Percentiles rank a stretch among this genome's conserved stretches.
Conservation (phyloP, 495 filamentous ascomycete genomes). For the Trypethelium eluteriae region DNA sequence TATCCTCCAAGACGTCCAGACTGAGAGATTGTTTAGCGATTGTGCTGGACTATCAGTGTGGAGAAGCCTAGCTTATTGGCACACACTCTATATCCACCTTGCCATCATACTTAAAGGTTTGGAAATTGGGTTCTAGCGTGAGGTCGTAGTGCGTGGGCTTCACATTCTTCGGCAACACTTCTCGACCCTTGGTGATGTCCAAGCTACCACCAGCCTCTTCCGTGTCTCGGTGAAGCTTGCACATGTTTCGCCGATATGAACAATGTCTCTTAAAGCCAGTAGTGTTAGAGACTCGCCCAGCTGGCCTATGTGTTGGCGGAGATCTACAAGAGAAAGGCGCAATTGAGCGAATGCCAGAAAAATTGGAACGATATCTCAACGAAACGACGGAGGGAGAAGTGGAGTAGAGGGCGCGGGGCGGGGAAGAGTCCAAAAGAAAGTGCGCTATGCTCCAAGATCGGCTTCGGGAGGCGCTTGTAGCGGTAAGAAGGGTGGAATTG, state of each 20-base stretch:
- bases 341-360: background rate
- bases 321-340: background rate
- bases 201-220: slow-evolving; percentile 33
- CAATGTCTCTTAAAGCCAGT: slow-evolving; percentile 28
- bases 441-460: background rate
- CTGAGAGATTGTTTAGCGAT: slow-evolving; percentile 4
- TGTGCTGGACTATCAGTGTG: background rate
- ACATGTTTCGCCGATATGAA: slow-evolving; percentile 41
- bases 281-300: background rate
- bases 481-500: background rate
- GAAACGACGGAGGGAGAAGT: background rate
- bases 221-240: slow-evolving; percentile 29
- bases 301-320: background rate
- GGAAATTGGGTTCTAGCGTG: slow-evolving; percentile 64
- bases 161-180: slow-evolving; percentile 61
- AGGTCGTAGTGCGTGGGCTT: slow-evolving; percentile 66
- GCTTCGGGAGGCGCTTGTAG: background rate
- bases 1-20: slow-evolving; percentile 78
- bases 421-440: slow-evolving; percentile 6
- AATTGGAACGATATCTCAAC: background rate
- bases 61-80: slow-evolving; percentile 5
- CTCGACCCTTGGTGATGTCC: slow-evolving; percentile 48
- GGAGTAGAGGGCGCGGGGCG: background rate
- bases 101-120: slow-evolving; percentile 62
- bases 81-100: slow-evolving; percentile 59